Evolutionary conservation across 2,329 filamentous ascomycete species (phyloP).

Genomic region (Hymenoscyphus salicellus): DNA sequence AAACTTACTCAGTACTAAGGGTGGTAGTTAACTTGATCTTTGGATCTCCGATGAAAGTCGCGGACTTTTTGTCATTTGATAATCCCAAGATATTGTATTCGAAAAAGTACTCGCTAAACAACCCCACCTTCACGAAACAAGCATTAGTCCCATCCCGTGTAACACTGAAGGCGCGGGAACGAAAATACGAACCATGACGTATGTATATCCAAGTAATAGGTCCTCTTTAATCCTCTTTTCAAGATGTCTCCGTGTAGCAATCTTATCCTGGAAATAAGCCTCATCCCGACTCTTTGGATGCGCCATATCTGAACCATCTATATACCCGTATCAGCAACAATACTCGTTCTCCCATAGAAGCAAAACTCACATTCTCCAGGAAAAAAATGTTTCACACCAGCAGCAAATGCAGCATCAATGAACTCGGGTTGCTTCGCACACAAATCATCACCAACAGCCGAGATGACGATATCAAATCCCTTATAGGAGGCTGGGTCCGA

Average conservation of each 20-base stretch:
- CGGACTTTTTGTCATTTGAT: conserved; percentile 3
- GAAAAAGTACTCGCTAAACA: conserved; percentile 9
- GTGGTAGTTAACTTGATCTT: conserved; percentile 1
- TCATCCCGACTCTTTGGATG: not conserved
- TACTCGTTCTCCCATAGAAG: too few relatives aligned
- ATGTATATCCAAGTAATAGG: conserved; percentile 4
- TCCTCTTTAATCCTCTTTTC: conserved; percentile 1
- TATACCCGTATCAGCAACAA: not conserved
- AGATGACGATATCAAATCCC: conserved; percentile 11
- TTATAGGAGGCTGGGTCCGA: conserved; percentile 4
- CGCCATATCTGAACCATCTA: conserved; percentile 3
- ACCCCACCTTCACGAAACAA: not conserved
- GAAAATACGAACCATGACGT: not conserved
- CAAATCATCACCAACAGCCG: conserved; percentile 10
- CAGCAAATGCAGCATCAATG: conserved; percentile 9
- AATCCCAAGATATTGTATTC: conserved; percentile 7
- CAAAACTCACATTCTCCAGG: conserved; percentile 7
- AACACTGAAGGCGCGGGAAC: too few relatives aligned
- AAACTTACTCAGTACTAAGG: not conserved
- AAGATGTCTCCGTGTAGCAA: conserved; percentile 7
- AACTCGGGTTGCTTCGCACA: conserved; percentile 7
- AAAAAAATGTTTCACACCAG: conserved; percentile 10
- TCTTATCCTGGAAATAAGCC: conserved; percentile 10
- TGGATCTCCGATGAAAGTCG: conserved; percentile 8
- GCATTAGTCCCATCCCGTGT: too few relatives aligned